phyloP scores from a whole-genome alignment of 2,329 filamentous ascomycete genomes.

The Lasiodiplodia sp. region DNA sequence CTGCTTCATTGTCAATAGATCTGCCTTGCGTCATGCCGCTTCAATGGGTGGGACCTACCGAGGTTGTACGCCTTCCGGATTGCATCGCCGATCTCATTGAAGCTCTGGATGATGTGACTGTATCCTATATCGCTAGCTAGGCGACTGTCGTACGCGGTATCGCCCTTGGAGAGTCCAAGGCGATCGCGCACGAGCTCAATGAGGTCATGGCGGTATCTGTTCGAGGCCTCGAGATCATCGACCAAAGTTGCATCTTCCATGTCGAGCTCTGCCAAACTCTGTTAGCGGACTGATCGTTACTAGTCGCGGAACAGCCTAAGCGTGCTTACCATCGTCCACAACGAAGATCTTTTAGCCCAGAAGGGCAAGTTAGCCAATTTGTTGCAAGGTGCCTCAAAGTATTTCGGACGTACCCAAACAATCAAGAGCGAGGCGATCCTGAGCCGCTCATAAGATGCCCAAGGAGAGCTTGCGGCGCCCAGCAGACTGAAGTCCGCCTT shows the following conservation, averaged over 20 bases:
- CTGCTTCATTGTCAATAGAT: neutral
- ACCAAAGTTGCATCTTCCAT: conserved; percentile 1
- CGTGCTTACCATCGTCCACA: neutral
- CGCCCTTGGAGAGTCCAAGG: neutral
- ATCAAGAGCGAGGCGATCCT: neutral
- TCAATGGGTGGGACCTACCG: neutral
- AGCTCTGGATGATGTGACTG: neutral
- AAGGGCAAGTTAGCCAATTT: neutral
- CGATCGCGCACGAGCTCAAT: neutral
- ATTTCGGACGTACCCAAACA: conserved; percentile 6
- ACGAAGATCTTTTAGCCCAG: neutral
- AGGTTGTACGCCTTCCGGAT: neutral
- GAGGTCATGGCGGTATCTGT: neutral
- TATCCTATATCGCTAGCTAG: neutral
- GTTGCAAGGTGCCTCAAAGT: neutral
- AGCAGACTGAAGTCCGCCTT: neutral
- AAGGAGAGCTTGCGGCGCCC: neutral
- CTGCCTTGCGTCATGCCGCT: neutral
- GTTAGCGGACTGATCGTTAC: neutral
- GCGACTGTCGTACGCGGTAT: neutral
- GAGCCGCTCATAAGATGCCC: neutral
- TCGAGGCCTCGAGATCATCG: neutral
- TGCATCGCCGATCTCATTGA: neutral
- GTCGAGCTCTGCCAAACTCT: neutral
- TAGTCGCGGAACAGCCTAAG: neutral